Base-by-base conservation (phyloP, 768 basidiomycete genomes). In the Pilatotrama ljubarskyi region DNA sequence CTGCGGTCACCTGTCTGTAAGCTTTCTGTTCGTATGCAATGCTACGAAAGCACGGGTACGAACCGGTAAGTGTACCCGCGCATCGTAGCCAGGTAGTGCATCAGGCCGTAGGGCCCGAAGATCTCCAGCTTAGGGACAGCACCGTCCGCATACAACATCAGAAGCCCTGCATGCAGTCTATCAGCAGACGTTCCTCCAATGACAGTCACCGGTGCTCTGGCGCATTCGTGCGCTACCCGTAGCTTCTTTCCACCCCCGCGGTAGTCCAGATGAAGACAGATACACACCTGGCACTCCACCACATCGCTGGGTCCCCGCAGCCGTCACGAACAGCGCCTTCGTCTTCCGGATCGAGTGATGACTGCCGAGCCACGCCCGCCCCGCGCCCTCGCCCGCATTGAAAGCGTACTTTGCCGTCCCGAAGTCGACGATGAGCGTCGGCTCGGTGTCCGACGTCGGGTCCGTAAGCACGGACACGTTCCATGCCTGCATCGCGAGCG, bases 371-470 rank as follows among this genome's bases (percentile, higher is more conserved):
- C 89, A 90, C 0, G 88, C 76, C 36, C 95, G 78, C 42, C 85
- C 86, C 1, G 88, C 85, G 59, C 88, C 89, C 73, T 97, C 94
- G 8, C 91, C 88, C 18, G 80, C 85, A 73, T 95, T 95, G 80
- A 98, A 93, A 38, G 95, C 79, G 66, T 95, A 98, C 66, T 92
- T 90, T 13, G 83, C 87, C 53, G 81, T 78, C 64, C 91, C 88
- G 70, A 94, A 95, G 0, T 81, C 78, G 64, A 96, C 73, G 59
- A 90, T 74, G 24, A 97, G 74, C 9, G 88, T 82, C 0, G 94
- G 88, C 64, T 93, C 86, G 1, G 94, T 91, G 75, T 98, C 95
- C 51, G 84, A 84, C 4, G 87, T 82, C 17, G 78, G 68, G 0
- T 82, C 73, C 42, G 81, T 83, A 55, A 87, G 74, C 25, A 88